Evolutionary conservation across 1,284 basidiomycete species (phyloP).

Genomic region (Hemileia vastatrix): DNA sequence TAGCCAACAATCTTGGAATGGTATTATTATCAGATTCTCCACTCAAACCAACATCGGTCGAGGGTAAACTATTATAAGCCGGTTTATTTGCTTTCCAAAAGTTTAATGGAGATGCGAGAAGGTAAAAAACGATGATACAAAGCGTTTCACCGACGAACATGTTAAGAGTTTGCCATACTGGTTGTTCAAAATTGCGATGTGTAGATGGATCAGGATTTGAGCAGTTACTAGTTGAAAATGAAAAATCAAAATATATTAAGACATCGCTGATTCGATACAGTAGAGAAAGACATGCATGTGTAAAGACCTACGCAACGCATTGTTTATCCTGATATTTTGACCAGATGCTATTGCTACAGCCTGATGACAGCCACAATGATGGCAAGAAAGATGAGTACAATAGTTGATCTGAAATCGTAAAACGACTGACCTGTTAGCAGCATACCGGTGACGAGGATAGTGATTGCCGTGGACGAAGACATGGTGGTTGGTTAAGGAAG

Average conservation of each 20-base stretch:
- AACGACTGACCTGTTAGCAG: slow-evolving; percentile 1
- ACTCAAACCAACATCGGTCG: not conserved
- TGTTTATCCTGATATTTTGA: slow-evolving; percentile 63
- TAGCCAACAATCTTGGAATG: not conserved
- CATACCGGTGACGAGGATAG: slow-evolving; percentile 10
- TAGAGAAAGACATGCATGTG: slow-evolving; percentile 62
- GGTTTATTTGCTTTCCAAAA: slow-evolving; percentile 45
- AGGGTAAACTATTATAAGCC: slow-evolving; percentile 12
- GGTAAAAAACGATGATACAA: slow-evolving; percentile 51
- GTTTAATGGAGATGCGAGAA: slow-evolving; percentile 25
- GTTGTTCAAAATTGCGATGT: slow-evolving; percentile 11
- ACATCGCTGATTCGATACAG: slow-evolving; percentile 53
- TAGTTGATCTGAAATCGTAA: not conserved
- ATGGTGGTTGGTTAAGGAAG: no score
- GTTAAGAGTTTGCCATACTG: slow-evolving; percentile 82
- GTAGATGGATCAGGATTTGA: slow-evolving; percentile 7
- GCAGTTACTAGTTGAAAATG: slow-evolving; percentile 8
- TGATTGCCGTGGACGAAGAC: not conserved
- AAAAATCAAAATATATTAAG: not conserved
- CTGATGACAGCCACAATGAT: not conserved
- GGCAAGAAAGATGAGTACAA: not conserved
- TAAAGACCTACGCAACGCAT: slow-evolving; percentile 68
- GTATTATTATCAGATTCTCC: not conserved
- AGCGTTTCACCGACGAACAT: slow-evolving; percentile 54
- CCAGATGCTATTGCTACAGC: slow-evolving; percentile 18